These are phyloP conservation scores for Botryotinia narcissicola DNA, from an alignment of 2,329 filamentous ascomycete species.

Conservation along the genomic window DNA sequence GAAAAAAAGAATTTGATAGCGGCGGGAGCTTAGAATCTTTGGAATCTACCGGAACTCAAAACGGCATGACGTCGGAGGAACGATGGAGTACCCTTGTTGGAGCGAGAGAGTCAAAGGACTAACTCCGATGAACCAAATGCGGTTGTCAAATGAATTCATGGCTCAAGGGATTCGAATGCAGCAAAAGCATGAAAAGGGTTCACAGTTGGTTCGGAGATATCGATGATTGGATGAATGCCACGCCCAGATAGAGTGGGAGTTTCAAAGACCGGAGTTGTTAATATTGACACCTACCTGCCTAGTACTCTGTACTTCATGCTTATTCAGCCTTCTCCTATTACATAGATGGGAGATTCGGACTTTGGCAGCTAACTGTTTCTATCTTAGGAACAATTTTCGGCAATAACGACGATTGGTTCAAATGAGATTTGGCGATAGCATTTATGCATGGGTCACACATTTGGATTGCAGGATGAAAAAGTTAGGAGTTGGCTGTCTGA, in stretches of 20 bases:
- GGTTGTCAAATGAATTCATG: neutral
- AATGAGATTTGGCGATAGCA: too few relatives aligned
- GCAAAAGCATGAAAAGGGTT: neutral
- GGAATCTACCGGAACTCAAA: conserved; percentile 3
- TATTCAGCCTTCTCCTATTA: neutral
- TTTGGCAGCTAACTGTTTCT: neutral
- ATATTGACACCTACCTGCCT: neutral
- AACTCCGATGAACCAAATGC: conserved; percentile 6
- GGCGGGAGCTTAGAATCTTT: neutral
- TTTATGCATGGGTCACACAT: neutral
- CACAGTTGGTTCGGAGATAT: neutral
- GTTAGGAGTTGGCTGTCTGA: neutral
- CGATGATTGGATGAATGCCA: neutral
- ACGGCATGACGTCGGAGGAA: neutral
- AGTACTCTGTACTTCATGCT: neutral
- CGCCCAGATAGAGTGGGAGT: neutral
- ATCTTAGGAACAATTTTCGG: neutral
- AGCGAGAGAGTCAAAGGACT: neutral
- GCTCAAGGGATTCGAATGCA: neutral
- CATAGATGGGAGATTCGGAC: conserved; percentile 5
- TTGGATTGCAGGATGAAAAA: neutral
- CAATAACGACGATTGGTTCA: neutral
- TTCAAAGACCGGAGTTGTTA: neutral
- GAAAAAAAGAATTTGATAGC: conserved; percentile 8
- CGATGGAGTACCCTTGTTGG: neutral